Conservation (phyloP, 805 yeast species). For the Starmerella apicola region DNA sequence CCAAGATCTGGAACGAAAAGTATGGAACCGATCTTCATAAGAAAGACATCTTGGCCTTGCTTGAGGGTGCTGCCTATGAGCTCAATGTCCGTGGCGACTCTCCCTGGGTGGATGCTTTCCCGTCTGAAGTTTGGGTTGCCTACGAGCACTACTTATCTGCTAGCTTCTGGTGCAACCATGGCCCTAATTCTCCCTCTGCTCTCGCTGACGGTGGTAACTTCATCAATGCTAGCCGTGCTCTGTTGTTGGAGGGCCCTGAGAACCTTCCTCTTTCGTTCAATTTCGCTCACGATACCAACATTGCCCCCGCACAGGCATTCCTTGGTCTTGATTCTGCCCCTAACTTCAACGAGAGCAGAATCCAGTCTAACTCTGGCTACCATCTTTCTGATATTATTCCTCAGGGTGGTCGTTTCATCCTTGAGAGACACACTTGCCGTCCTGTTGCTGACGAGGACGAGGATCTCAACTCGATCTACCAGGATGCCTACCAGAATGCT, state of each 20-base stretch:
- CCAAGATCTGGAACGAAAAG: constrained; percentile 24
- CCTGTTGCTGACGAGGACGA: constrained; percentile 22
- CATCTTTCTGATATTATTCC: constrained; percentile 40
- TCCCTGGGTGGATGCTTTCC: constrained; percentile 34
- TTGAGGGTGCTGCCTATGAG: constrained; percentile 41
- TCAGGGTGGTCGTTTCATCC: constrained; percentile 43
- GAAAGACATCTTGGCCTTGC: constrained; percentile 32
- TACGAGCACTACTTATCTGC: constrained; percentile 35
- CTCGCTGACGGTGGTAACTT: constrained; percentile 34
- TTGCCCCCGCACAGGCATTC: constrained; percentile 39
- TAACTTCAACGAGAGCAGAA: constrained; percentile 33
- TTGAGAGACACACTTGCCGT: constrained; percentile 28
- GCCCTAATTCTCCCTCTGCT: constrained; percentile 37
- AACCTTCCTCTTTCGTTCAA: constrained; percentile 32
- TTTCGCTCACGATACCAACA: constrained; percentile 47
- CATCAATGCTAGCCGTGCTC: constrained; percentile 36
- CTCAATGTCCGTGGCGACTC: constrained; percentile 37
- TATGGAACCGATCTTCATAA: constrained; percentile 33
- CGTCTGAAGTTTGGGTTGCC: constrained; percentile 37
- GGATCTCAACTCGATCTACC: constrained; percentile 7
- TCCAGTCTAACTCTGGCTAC: constrained; percentile 38
- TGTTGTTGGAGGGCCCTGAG: constrained; percentile 32
- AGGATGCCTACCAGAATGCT: neutral
- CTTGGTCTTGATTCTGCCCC: constrained; percentile 32
- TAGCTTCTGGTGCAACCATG: constrained; percentile 35